Base-by-base conservation (phyloP, 1,284 basidiomycete species). In the Ustilago cynodontis region DNA sequence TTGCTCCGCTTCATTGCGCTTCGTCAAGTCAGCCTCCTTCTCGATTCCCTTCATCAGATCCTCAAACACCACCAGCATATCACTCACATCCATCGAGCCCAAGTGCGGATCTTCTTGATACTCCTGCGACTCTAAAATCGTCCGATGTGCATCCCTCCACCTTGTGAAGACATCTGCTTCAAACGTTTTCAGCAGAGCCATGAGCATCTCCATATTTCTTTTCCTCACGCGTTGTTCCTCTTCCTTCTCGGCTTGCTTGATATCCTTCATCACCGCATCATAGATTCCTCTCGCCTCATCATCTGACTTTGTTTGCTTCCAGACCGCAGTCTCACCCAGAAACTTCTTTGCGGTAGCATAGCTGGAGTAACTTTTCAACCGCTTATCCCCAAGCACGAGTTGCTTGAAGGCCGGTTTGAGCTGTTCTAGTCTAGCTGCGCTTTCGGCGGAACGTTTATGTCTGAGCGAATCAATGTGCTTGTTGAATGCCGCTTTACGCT, bases 401-500 rank as follows among this genome's bases (percentile, higher is more conserved):
- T 69, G 65, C 10, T 70, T 58, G 54, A 77, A 72, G 3, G 55
- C 28, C 4, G 84, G 83, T 13, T 75, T 71, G 47, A 85, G 65
- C 60, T 59, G n/a, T 11, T 77, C 77, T 24, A 68, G 53, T 39
- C 77, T 56, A 20, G 63, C 72, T 10, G 62, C 61, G 2, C 69
- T 47, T 50, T 75, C 77, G 18, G 77, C 67, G 5, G 75, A 77
- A 41, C 86, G 82, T 41, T 74, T 55, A 24, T 60, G 54, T 20
- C 74, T 62, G 16, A 81, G 76, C 41, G 82, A 77, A n/a, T 81
- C 79, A 22, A 87, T 71, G 69, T 87, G 86, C 69, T 85, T 85
- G 67, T 83, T 79, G 65, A 86, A 99, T 53, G 92, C 92, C 52
- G 91, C 89, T 87, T 98, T 98, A 88, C 96, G 95, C 87, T 99